phyloP scores from a whole-genome alignment of 2,329 filamentous ascomycete species.

The Xylariaceae sp. region DNA sequence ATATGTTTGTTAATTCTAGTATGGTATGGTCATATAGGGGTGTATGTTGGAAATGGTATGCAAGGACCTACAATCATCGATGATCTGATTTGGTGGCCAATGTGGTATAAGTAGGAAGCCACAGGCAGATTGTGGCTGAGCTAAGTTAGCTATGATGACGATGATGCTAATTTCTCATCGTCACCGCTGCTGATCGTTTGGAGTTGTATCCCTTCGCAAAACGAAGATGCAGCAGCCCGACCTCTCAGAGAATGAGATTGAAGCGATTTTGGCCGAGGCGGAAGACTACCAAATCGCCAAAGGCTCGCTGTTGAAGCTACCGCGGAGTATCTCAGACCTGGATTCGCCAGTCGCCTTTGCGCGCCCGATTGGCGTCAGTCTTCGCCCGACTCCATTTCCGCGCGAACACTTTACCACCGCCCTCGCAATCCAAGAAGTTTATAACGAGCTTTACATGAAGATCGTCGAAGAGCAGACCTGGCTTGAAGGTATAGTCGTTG shows the following conservation, averaged over 20 bases:
- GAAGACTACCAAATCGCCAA: slow-evolving; percentile 13
- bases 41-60: too few species aligned
- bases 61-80: too few species aligned
- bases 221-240: background rate
- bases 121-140: too few species aligned
- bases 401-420: slow-evolving; percentile 6
- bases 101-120: too few species aligned
- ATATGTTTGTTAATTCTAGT: too few species aligned
- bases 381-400: slow-evolving; percentile 10
- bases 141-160: too few species aligned
- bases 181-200: too few species aligned
- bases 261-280: slow-evolving; percentile 9
- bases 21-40: too few species aligned
- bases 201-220: too few species aligned
- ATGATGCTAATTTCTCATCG: too few species aligned
- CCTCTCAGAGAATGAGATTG: slow-evolving; percentile 4
- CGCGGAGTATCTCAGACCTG: slow-evolving; percentile 3
- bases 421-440: slow-evolving; percentile 7
- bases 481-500: slow-evolving; percentile 27
- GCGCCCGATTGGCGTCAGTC: slow-evolving; percentile 10
- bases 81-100: too few species aligned
- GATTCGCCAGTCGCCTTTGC: slow-evolving; percentile 7
- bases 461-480: slow-evolving; percentile 30
- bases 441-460: slow-evolving; percentile 14
- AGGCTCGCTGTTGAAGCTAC: slow-evolving; percentile 11